These are phyloP conservation scores for Angomonas ambiguus DNA, from an alignment of 208 protist species.

Conservation along the genomic window DNA sequence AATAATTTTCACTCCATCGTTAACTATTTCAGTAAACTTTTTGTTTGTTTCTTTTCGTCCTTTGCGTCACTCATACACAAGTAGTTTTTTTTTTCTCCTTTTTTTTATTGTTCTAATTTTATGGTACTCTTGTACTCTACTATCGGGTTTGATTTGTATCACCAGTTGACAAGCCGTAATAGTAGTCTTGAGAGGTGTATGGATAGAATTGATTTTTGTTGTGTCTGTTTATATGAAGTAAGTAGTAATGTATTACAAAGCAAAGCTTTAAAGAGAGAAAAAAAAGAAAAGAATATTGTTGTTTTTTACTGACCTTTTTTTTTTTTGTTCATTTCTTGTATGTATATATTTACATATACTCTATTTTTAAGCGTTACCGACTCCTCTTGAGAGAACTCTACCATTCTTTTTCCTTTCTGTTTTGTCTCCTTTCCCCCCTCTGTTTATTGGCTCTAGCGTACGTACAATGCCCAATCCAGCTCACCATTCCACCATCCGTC, in stretches of 20 bases:
- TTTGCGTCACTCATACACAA: background rate
- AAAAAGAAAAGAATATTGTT: slow-evolving; percentile 6
- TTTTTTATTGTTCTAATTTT: slow-evolving; percentile 12
- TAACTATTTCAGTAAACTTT: too few species aligned
- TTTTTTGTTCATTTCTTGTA: slow-evolving; percentile 8
- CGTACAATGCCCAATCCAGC: background rate
- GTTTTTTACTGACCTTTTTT: slow-evolving; percentile 15
- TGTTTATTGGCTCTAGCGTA: too few species aligned
- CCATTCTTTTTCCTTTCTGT: too few species aligned
- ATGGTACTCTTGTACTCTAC: background rate
- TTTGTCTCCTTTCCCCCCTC: slow-evolving; percentile 7
- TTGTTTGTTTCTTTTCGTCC: slow-evolving; percentile 2
- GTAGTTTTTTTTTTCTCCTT: slow-evolving; percentile 7
- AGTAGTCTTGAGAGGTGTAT: too few species aligned
- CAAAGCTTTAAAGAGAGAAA: too few species aligned
- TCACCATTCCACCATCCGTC: slow-evolving; percentile 36
- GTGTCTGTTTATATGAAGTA: background rate
- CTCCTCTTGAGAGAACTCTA: too few species aligned
- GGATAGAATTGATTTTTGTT: background rate
- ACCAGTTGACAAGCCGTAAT: too few species aligned
- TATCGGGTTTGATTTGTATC: background rate
- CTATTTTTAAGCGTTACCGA: too few species aligned
- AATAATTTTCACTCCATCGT: too few species aligned
- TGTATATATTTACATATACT: too few species aligned
- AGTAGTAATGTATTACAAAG: too few species aligned